These are phyloP conservation scores for Annulohypoxylon maeteangense DNA, from an alignment of 495 filamentous ascomycete genomes.

Conservation along the genomic window DNA sequence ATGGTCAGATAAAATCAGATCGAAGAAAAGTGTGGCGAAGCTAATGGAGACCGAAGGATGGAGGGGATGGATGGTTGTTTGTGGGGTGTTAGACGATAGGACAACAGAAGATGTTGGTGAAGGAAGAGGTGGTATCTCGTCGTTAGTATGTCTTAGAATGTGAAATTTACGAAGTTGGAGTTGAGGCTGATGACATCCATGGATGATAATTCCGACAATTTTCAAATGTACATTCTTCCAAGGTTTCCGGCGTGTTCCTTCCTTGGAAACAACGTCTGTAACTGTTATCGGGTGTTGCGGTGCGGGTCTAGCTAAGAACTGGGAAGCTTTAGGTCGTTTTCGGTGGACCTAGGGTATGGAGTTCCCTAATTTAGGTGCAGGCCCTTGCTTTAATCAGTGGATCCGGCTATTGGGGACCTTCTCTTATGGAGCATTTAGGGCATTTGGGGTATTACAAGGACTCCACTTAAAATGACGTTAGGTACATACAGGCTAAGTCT, in stretches of 20 bases:
- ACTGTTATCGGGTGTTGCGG: conserved; percentile 30
- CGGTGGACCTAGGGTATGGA: conserved; percentile 24
- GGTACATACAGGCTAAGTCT: background rate
- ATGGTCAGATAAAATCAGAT: conserved; percentile 14
- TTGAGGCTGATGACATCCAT: conserved; percentile 44
- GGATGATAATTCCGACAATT: conserved; percentile 3
- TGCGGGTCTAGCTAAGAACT: conserved; percentile 27
- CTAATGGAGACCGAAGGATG: background rate
- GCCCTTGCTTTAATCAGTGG: conserved; percentile 36
- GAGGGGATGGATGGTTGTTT: conserved; percentile 2
- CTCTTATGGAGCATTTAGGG: background rate
- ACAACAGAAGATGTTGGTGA: background rate
- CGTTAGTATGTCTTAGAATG: conserved; percentile 42
- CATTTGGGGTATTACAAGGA: background rate
- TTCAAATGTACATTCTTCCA: conserved; percentile 16
- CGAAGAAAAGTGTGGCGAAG: conserved; percentile 24
- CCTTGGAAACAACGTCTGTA: background rate
- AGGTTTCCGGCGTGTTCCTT: conserved; percentile 6
- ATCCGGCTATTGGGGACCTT: conserved; percentile 2
- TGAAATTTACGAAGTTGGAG: conserved; percentile 33
- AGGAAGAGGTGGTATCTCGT: conserved; percentile 26
- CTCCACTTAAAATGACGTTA: conserved; percentile 23
- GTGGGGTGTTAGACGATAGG: conserved; percentile 16
- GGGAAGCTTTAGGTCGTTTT: conserved; percentile 29
- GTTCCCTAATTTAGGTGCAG: conserved; percentile 39